Base-by-base conservation (phyloP, 2,329 filamentous ascomycete species). In the Sarocladium strictum region DNA sequence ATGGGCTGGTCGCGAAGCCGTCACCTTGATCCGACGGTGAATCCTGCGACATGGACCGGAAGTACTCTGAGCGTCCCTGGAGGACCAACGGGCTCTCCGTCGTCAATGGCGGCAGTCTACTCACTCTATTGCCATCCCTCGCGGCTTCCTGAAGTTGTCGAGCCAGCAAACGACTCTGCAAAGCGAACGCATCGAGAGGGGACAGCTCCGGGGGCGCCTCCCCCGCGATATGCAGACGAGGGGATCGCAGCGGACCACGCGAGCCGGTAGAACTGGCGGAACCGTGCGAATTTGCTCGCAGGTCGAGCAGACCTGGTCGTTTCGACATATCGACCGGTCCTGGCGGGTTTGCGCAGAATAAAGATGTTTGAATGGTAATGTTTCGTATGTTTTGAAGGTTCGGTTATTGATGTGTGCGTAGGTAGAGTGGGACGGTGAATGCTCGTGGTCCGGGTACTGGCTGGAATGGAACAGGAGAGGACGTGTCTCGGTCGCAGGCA, bases 141-240 rank as follows among this genome's bases (percentile, higher is more conserved):
- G 83, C 81, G 59, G 83, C 86, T 61, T 94, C 86, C 68, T 96
- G 87, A 58, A 99, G 83, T 70, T 96, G 88, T 71, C 84, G 89
- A 37, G 91, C 91, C 53, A 99, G 80, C 62, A 95, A 75, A 56
- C 93, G 86, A 63, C 92, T 95, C 67, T 97, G 93, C 58, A 93
- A 80, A 21, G 93, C 93, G 67, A 99, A 95, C 49, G 93, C 93
- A 77, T 99, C 94, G 60, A 99, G 81, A 11, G 94, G 94, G 7
- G 94, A 97, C 55, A 97, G 79, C 53, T 94, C 89, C 4, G 94
- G 94, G 19, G 94, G 93, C 1, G 88, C 81, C 62, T 93, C 89
- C 58, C 89, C 89, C 55, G 87, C 87, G 55, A 89, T 78, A 69
- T 91, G 87, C 56, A 90, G 74, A 58, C 87, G 85, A 40, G 88